These are phyloP conservation scores for Heliamphora exappendiculata DNA, from an alignment of 148 eudicot species.

Conservation along the genomic window DNA sequence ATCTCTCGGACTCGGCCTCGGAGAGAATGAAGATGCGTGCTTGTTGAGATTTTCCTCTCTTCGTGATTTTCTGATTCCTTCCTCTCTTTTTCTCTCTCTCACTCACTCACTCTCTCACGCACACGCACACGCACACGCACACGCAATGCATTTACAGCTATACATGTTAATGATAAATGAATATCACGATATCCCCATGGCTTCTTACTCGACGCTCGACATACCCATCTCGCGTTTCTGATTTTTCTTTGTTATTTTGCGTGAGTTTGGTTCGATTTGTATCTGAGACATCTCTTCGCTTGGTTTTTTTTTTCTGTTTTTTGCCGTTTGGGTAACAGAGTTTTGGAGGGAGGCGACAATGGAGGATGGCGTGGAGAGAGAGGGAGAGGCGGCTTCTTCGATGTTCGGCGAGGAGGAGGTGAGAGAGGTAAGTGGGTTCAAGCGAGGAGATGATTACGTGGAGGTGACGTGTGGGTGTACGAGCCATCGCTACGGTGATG, in stretches of 20 bases:
- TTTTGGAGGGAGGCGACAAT: background rate
- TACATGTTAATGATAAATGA: background rate
- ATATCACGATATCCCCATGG: background rate
- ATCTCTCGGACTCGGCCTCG: slow-evolving; percentile 28
- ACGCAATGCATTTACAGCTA: slow-evolving; percentile 14
- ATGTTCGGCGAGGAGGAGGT: slow-evolving; percentile 32
- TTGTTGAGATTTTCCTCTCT: slow-evolving; percentile 15
- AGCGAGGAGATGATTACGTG: slow-evolving; percentile 29
- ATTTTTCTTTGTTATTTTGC: background rate
- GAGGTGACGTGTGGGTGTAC: slow-evolving; percentile 74
- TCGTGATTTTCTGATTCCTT: slow-evolving; percentile 15
- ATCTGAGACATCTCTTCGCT: background rate
- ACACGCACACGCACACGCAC: background rate
- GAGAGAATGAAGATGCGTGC: slow-evolving; percentile 44
- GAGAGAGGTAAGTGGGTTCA: slow-evolving; percentile 19
- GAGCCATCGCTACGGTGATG: slow-evolving; percentile 58
- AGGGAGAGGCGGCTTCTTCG: slow-evolving; percentile 11
- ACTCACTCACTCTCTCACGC: background rate
- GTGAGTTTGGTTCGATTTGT: background rate
- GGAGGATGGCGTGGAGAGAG: slow-evolving; percentile 17
- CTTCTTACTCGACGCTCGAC: slow-evolving; percentile 1
- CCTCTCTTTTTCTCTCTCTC: background rate
- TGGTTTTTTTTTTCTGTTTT: background rate
- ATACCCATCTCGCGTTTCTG: slow-evolving; percentile 9
- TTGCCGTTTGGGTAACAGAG: background rate